These are phyloP conservation scores for Alternaria metachromatica DNA, from an alignment of 2,329 filamentous ascomycete species.

Conservation along the genomic window DNA sequence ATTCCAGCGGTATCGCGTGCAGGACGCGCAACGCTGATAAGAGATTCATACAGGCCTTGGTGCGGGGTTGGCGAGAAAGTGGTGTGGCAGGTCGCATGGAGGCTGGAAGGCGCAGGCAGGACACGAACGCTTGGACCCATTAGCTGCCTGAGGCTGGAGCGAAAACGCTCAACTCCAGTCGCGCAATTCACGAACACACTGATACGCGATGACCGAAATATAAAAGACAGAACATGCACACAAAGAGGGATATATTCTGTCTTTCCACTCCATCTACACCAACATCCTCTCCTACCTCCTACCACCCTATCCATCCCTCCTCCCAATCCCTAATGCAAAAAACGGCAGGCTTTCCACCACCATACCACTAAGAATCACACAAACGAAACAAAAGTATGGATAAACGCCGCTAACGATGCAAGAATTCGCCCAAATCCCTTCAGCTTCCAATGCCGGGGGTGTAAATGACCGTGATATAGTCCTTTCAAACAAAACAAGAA, in stretches of 20 bases:
- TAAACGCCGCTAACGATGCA: conserved; percentile 10
- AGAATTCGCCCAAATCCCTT: background rate
- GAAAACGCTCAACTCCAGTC: accelerated
- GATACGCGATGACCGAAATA: too few relatives aligned
- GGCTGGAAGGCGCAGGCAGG: background rate
- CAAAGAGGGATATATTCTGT: background rate
- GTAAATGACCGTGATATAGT: conserved; percentile 2
- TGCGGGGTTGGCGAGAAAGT: background rate
- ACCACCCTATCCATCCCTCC: background rate
- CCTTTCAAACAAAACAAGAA: background rate
- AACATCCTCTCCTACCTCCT: background rate
- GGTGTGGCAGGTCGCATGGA: background rate
- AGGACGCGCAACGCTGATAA: background rate
- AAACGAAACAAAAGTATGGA: conserved; percentile 1
- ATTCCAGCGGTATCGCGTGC: too few relatives aligned
- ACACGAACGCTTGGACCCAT: background rate
- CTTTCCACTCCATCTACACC: background rate
- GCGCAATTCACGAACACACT: background rate
- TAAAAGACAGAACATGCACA: background rate
- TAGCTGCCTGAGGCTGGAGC: background rate
- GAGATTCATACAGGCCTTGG: background rate
- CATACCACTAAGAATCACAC: background rate
- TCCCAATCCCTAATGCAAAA: background rate
- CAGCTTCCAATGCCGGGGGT: background rate
- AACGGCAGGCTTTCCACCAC: background rate